phyloP scores from a whole-genome alignment of 768 basidiomycete species.

The Boletus tylopilopsis region DNA sequence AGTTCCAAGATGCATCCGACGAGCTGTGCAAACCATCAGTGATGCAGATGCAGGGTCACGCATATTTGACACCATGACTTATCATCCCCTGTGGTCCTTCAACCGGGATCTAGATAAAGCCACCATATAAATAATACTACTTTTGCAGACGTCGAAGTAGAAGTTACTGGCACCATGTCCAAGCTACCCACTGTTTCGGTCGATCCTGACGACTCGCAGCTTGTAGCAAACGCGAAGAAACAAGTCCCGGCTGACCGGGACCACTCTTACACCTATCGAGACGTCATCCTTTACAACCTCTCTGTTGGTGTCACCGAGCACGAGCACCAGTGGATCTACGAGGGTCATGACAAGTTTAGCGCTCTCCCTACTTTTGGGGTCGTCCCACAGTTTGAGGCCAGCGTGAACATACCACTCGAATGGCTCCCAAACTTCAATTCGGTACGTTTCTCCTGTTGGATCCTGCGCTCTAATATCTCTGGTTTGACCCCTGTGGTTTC shows the following conservation, averaged over 20 bases:
- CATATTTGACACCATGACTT: too few relatives aligned
- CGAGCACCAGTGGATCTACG: conserved; percentile 89
- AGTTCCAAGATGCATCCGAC: too few relatives aligned
- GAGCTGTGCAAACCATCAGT: too few relatives aligned
- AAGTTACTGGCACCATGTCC: too few relatives aligned
- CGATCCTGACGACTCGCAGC: conserved; percentile 78
- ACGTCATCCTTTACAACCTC: conserved; percentile 93
- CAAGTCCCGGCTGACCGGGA: conserved; percentile 47
- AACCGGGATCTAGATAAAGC: too few relatives aligned
- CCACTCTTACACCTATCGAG: conserved; percentile 80
- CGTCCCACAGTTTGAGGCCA: conserved; percentile 83
- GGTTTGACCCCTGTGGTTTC: background rate
- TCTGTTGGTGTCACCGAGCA: conserved; percentile 92
- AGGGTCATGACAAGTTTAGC: conserved; percentile 81
- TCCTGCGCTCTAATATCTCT: background rate
- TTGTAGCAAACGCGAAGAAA: conserved; percentile 82
- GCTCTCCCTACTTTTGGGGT: conserved; percentile 95
- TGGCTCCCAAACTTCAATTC: conserved; percentile 96
- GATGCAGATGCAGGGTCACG: too few relatives aligned
- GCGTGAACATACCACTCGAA: conserved; percentile 67
- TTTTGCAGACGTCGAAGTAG: too few relatives aligned
- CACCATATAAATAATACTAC: too few relatives aligned
- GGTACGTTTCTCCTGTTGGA: conserved; percentile 40
- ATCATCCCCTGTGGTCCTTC: too few relatives aligned
- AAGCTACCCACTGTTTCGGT: conserved; percentile 50